These are phyloP conservation scores for Saccharomyces pastorianus DNA, from an alignment of 1,139 yeast species.

Conservation along the genomic window DNA sequence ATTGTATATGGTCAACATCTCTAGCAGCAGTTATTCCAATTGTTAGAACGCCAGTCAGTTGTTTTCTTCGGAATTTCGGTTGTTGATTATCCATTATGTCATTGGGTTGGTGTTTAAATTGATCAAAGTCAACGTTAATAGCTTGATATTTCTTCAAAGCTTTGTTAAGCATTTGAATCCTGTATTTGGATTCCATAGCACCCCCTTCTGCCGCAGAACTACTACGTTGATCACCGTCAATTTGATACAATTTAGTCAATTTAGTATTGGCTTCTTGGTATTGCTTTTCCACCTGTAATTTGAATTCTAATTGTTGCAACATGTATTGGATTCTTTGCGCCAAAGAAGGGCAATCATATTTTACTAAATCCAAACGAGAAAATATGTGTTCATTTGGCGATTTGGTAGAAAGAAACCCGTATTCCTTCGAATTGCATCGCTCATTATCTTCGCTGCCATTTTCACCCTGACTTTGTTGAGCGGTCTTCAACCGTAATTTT, in stretches of 20 bases:
- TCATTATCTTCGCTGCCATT: conserved; percentile 4
- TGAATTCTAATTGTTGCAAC: conserved; percentile 90
- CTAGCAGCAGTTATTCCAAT: conserved; percentile 67
- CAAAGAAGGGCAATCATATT: conserved; percentile 87
- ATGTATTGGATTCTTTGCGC: conserved; percentile 94
- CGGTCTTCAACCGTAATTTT: conserved; percentile 43
- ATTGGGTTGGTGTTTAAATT: conserved; percentile 43
- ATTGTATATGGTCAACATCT: conserved; percentile 87
- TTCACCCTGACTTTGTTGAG: conserved; percentile 2
- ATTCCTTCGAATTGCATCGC: conserved; percentile 10
- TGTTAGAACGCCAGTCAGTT: conserved; percentile 70
- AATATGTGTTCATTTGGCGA: conserved; percentile 29
- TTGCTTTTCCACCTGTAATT: conserved; percentile 86
- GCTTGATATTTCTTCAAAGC: conserved; percentile 83
- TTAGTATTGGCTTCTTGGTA: conserved; percentile 89
- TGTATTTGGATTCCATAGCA: conserved; percentile 71
- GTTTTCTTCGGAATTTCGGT: conserved; percentile 71
- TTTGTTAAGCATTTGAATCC: conserved; percentile 74
- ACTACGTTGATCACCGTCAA: conserved; percentile 84
- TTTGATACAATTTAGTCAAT: conserved; percentile 71
- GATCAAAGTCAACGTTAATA: conserved; percentile 55
- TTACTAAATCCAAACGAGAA: conserved; percentile 71
- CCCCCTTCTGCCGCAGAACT: conserved; percentile 88
- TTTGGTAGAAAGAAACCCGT: conserved; percentile 26
- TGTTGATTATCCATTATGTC: conserved; percentile 48